These are phyloP conservation scores for Salix viminalis DNA, from an alignment of 345 rosid species.

Conservation along the genomic window DNA sequence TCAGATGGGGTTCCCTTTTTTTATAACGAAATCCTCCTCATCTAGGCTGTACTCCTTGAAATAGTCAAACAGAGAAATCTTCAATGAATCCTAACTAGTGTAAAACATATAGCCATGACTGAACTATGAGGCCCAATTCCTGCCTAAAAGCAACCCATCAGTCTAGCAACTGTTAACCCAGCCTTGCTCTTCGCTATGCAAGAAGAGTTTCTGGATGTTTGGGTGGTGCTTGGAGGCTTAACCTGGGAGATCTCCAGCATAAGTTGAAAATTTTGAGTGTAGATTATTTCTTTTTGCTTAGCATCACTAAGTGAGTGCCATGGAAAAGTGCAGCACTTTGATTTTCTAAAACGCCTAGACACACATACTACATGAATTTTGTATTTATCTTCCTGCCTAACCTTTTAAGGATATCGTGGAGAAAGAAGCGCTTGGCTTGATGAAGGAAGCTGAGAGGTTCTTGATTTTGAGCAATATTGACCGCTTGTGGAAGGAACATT, in stretches of 20 bases:
- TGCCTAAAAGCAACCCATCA: not conserved
- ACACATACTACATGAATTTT: not conserved
- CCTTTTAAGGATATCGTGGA: slow-evolving; percentile 59
- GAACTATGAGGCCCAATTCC: not conserved
- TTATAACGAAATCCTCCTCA: not conserved
- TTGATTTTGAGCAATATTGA: slow-evolving; percentile 85
- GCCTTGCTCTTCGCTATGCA: too few species aligned
- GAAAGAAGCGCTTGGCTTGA: slow-evolving; percentile 78
- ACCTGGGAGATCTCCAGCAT: too few species aligned
- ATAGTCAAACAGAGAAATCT: not conserved
- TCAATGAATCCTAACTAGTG: not conserved
- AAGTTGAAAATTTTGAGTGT: not conserved
- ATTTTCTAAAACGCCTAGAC: too few species aligned
- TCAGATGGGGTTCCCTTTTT: slow-evolving; percentile 1
- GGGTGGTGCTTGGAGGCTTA: too few species aligned
- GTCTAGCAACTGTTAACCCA: too few species aligned
- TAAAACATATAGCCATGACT: not conserved
- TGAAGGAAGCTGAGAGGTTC: slow-evolving; percentile 91
- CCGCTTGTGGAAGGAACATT: slow-evolving; percentile 94
- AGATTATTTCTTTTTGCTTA: not conserved
- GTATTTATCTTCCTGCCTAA: not conserved
- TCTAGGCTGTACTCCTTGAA: not conserved
- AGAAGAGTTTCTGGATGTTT: too few species aligned
- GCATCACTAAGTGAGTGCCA: not conserved
- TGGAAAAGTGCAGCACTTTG: too few species aligned